Percentiles rank a stretch among this genome's conserved stretches.
These are phyloP conservation scores for Funneliformis geosporum DNA, from an alignment of 192 early-diverging fungal species.

Conservation along the genomic window DNA sequence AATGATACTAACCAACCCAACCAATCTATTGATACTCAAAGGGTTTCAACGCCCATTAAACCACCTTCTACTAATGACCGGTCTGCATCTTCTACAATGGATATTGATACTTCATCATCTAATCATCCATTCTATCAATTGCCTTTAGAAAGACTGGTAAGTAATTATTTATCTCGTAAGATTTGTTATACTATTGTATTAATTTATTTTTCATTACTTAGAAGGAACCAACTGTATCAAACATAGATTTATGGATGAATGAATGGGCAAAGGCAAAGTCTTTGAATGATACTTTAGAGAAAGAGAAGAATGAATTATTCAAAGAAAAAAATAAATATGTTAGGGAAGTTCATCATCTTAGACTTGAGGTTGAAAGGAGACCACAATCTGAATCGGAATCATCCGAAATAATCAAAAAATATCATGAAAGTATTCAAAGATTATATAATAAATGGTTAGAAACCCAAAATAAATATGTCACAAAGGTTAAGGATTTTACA, in stretches of 20 bases:
- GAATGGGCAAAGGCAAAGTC: not conserved
- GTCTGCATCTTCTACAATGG: not conserved
- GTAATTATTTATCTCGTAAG: no score
- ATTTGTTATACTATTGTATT: not conserved
- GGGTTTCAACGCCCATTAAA: not conserved
- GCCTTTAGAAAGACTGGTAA: no score
- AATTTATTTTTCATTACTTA: not conserved
- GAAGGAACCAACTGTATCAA: not conserved
- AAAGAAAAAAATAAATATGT: not conserved
- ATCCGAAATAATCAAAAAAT: not conserved
- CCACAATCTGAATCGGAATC: not conserved
- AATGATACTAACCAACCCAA: not conserved
- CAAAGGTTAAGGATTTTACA: not conserved
- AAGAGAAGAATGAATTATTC: not conserved
- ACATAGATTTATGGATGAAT: not conserved
- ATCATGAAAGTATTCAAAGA: not conserved
- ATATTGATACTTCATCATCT: no score
- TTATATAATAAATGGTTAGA: not conserved
- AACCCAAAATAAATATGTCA: not conserved
- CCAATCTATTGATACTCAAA: not conserved
- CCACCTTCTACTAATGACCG: not conserved
- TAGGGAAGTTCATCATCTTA: not conserved
- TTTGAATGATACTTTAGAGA: not conserved
- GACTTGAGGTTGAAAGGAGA: not conserved
- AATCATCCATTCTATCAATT: not conserved